Base-by-base conservation (phyloP, 2,329 filamentous ascomycete species). In the Sarocladiaceae sp. region DNA sequence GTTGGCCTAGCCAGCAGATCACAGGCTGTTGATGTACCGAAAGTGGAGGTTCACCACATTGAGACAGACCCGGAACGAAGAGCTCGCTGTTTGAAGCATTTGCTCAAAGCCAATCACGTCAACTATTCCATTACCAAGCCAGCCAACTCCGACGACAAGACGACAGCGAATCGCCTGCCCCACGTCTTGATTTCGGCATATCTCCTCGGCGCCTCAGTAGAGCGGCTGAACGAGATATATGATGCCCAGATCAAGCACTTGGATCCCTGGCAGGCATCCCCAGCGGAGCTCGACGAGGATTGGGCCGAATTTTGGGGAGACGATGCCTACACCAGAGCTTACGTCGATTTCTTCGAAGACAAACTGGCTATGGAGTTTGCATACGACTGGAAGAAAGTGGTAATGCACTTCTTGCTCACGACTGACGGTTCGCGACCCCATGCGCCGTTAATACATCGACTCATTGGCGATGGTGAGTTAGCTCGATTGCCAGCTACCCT, bases 331-430 rank as follows among this genome's bases (percentile, higher is more conserved):
- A 88, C 98, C 64, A 78, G 91, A 48, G 91, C 89, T 1, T 98
- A 83, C 58, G 72, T 98, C 45, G 90, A 98, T 61, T 97, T 93
- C 60, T 97, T 95, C 58, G 93, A 98, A 61, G 93, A 98, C 60
- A 81, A 88, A 56, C 70, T 97, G 23, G 89, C 87, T 3, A 67
- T 78, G 62, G 67, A 70, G 21, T 78, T 82, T 55, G 73, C 80
- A 27, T 97, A 96, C 60, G 78, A 95, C 58, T 96, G 93, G 88
- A 86, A 84, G 58, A 70, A 73, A 44, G 78, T 95, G 3, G 69
- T 94, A 7, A 68, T 80, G 3, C 78, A 90, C 49, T 97, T 85
- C 58, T 64, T 98, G 35, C 86, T 91, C 51, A 65, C 73, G 33
- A 84, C 82, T 26, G n/a, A n/a, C n/a, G n/a, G n/a, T n/a, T n/a